phyloP scores from a whole-genome alignment of 163 green algal genomes.

The Botryococcus braunii region DNA sequence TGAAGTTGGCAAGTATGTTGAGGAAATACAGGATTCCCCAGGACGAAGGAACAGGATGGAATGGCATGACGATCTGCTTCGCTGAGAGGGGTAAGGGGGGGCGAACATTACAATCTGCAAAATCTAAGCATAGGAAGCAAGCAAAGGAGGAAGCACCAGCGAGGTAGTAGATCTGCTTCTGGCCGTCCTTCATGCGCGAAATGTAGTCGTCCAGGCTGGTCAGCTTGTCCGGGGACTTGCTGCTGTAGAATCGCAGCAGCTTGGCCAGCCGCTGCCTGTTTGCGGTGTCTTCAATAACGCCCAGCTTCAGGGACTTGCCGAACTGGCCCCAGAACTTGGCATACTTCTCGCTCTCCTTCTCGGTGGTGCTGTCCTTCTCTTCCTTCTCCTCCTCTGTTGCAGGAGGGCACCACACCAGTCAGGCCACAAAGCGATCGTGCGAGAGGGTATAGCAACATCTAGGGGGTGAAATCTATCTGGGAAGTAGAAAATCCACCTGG shows the following conservation, averaged over 20 bases:
- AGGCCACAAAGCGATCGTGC: too few relatives aligned
- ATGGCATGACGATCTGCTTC: too few relatives aligned
- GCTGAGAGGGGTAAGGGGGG: too few relatives aligned
- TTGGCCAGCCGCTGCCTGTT: slow-evolving; percentile 77
- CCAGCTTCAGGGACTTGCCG: slow-evolving; percentile 89
- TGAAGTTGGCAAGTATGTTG: too few relatives aligned
- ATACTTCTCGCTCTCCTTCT: slow-evolving; percentile 60
- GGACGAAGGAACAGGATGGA: too few relatives aligned
- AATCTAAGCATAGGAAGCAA: too few relatives aligned
- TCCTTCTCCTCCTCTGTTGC: slow-evolving; percentile 13
- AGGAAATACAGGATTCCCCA: too few relatives aligned
- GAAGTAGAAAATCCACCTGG: not conserved
- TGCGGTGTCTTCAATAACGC: slow-evolving; percentile 88
- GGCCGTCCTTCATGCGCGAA: slow-evolving; percentile 71
- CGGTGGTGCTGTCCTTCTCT: slow-evolving; percentile 19
- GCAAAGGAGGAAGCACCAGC: slow-evolving; percentile 39
- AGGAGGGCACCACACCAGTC: not conserved
- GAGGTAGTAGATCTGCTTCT: slow-evolving; percentile 97
- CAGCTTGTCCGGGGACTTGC: slow-evolving; percentile 44
- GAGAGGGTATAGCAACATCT: too few relatives aligned
- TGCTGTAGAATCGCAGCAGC: slow-evolving; percentile 43
- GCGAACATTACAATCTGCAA: too few relatives aligned
- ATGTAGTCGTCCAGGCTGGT: slow-evolving; percentile 84
- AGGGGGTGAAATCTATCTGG: not conserved
- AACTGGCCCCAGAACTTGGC: slow-evolving; percentile 86